Conservation (phyloP, 257 asterid species). For the Rhazya stricta region DNA sequence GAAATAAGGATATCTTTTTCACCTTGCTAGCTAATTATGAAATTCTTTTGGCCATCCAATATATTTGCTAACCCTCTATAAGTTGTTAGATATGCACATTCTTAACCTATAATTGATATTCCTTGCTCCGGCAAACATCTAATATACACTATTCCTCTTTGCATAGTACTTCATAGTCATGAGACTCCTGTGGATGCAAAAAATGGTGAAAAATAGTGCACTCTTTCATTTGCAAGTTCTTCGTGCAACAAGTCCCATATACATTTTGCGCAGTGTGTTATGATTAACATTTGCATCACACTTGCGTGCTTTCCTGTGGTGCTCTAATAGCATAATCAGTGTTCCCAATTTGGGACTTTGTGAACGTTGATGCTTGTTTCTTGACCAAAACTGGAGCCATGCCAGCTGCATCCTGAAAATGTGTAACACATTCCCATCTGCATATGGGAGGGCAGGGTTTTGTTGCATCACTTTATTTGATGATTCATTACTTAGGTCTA, state of each 20-base stretch:
- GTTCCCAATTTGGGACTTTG: neutral
- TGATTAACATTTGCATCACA: neutral
- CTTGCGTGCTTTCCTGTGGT: neutral
- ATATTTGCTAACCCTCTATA: neutral
- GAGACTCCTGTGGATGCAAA: neutral
- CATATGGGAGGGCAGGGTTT: neutral
- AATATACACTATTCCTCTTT: neutral
- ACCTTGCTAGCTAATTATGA: slow-evolving; percentile 2
- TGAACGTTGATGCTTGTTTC: neutral
- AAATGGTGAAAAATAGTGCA: neutral
- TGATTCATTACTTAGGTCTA: slow-evolving; percentile 39
- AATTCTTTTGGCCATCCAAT: neutral
- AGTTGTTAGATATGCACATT: neutral
- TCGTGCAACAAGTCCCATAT: too few relatives aligned
- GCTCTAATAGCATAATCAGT: neutral
- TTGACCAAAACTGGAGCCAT: slow-evolving; percentile 7
- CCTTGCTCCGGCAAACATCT: neutral
- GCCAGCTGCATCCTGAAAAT: neutral
- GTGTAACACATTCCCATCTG: neutral
- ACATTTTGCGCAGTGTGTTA: neutral
- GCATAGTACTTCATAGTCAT: neutral
- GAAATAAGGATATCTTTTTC: neutral
- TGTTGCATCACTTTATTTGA: neutral
- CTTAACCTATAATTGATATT: neutral
- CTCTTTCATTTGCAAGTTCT: neutral